These are phyloP conservation scores for Fusarium duplospermum DNA, from an alignment of 2,329 filamentous ascomycete species.

Conservation along the genomic window DNA sequence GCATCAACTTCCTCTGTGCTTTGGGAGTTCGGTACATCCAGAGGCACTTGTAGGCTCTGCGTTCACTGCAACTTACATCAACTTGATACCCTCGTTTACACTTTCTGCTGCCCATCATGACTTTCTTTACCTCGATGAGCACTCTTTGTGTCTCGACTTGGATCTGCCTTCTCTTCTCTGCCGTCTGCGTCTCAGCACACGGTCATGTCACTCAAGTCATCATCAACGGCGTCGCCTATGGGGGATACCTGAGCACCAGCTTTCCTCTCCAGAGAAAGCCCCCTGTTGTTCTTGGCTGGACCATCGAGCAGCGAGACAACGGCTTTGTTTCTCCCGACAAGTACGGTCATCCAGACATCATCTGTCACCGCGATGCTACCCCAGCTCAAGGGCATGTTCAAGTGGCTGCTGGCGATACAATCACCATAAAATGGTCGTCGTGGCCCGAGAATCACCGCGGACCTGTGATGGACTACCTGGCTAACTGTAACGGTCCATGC, in stretches of 20 bases:
- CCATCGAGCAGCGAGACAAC: conserved; percentile 55
- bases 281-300: conserved; percentile 55
- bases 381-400: conserved; percentile 54
- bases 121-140: conserved; percentile 5
- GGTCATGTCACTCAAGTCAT: conserved; percentile 57
- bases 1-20: neutral
- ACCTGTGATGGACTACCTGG: conserved; percentile 59
- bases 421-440: conserved; percentile 61
- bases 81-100: conserved; percentile 23
- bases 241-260: conserved; percentile 53
- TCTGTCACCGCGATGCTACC: conserved; percentile 59
- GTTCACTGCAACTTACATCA: conserved; percentile 2
- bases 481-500: conserved; percentile 57
- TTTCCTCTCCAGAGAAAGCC: conserved; percentile 52
- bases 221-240: conserved; percentile 56
- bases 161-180: conserved; percentile 23
- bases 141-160: conserved; percentile 14
- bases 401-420: conserved; percentile 57
- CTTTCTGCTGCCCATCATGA: conserved; percentile 17
- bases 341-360: conserved; percentile 57
- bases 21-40: neutral
- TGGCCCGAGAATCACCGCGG: conserved; percentile 64
- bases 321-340: conserved; percentile 61
- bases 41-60: neutral
- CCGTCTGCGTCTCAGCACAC: conserved; percentile 47